A percentile compares a stretch with the other conserved stretches of the same genome.
phyloP scores from a whole-genome alignment of 768 basidiomycete genomes.

The Leucogyrophana mollusca region DNA sequence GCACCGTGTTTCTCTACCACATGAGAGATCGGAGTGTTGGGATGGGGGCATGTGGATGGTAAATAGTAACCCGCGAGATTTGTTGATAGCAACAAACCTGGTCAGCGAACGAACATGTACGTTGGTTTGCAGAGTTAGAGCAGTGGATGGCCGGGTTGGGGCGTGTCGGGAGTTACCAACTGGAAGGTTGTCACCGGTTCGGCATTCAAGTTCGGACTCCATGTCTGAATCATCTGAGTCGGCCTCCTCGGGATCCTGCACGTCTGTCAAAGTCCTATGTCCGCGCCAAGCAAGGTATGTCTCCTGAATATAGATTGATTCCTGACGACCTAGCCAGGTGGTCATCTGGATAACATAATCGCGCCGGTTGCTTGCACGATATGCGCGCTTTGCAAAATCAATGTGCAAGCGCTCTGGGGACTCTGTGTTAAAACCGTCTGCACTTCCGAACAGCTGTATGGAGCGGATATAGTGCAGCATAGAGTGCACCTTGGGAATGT shows the following conservation, averaged over 20 bases:
- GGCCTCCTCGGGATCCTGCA: too few species aligned
- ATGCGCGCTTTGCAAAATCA: conserved; percentile 29
- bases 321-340: conserved; percentile 20
- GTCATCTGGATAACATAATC: conserved; percentile 33
- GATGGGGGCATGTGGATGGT: neutral
- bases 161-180: too few species aligned
- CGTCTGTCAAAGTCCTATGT: neutral
- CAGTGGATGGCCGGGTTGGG: neutral
- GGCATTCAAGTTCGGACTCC: too few species aligned
- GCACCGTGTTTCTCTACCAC: neutral
- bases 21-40: neutral
- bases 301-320: conserved; percentile 25
- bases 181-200: too few species aligned
- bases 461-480: conserved; percentile 13
- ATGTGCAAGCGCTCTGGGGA: conserved; percentile 30
- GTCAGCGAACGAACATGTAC: neutral
- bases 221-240: too few species aligned
- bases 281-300: conserved; percentile 25
- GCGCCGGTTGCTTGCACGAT: conserved; percentile 25
- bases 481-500: conserved; percentile 26
- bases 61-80: neutral
- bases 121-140: neutral
- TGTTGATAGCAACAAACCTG: too few species aligned
- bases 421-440: conserved; percentile 31
- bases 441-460: conserved; percentile 19